phyloP scores from a whole-genome alignment of 768 basidiomycete genomes.

The Fomitopsis serialis region DNA sequence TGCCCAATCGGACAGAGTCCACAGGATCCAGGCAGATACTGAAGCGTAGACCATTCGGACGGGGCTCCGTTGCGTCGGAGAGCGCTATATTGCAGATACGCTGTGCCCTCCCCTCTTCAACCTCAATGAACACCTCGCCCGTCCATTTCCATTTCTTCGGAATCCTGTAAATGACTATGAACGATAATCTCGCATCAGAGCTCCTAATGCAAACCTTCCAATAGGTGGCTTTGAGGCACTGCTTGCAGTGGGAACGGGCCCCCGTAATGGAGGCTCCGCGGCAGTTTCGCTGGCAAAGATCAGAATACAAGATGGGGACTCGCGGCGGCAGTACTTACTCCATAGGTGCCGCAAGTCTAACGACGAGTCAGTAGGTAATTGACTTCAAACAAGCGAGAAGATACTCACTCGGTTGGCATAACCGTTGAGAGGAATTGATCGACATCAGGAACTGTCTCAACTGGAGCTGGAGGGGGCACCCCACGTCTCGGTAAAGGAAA shows the following conservation, averaged over 20 bases:
- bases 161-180: constrained; percentile 32
- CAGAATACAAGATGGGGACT: not conserved
- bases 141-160: constrained; percentile 63
- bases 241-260: not conserved
- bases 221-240: not conserved
- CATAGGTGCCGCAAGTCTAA: constrained; percentile 22
- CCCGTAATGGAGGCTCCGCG: not conserved
- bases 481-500: constrained; percentile 6
- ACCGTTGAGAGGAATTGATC: constrained; percentile 32
- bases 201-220: not conserved
- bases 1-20: constrained; percentile 39
- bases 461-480: not conserved
- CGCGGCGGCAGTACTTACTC: constrained; percentile 5
- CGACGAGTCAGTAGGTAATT: constrained; percentile 1
- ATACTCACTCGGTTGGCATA: constrained; percentile 37
- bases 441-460: constrained; percentile 17
- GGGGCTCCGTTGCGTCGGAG: constrained; percentile 37
- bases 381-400: not conserved
- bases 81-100: constrained; percentile 46
- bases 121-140: constrained; percentile 45
- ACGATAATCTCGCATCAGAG: not conserved
- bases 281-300: not conserved
- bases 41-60: constrained; percentile 41
- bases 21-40: constrained; percentile 37
- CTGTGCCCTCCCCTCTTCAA: constrained; percentile 31